phyloP scores from a whole-genome alignment of 345 rosid species.

The rapeseed (Brassica napus) region Da-Ae NC_063434.1:6844501-6845000 shows the following conservation, averaged over 20 bases:
- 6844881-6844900: background rate
- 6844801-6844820: slow-evolving; percentile 1
- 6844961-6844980: background rate
- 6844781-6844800: background rate
- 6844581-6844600: background rate
- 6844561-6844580: background rate
- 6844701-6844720: slow-evolving; percentile 3
- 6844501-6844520: background rate
- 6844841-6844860: background rate
- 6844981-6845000: background rate
- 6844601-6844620: background rate
- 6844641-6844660: background rate
- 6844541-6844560: background rate
- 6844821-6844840: background rate
- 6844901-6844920: background rate
- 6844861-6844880: background rate
- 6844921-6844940: background rate
- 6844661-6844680: background rate
- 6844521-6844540: background rate
- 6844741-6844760: background rate
- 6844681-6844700: background rate
- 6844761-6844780: background rate
- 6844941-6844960: background rate
- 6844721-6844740: background rate
- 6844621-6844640: background rate